Percentiles rank a stretch among this genome's conserved stretches.
Conservation (phyloP, 768 basidiomycete species). For the Pholiota conissans region DNA sequence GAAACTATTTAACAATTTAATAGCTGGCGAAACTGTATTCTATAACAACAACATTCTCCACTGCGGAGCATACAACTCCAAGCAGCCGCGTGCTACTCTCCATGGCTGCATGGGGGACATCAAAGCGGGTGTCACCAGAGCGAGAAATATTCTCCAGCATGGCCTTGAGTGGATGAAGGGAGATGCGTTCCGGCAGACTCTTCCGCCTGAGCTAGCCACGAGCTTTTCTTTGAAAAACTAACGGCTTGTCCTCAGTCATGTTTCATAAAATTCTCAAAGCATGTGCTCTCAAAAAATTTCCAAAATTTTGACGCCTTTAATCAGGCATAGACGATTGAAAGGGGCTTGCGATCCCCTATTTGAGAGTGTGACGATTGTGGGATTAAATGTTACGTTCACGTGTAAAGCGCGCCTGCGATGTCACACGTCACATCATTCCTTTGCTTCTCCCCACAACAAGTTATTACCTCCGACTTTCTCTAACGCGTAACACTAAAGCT, state of each 20-base stretch:
- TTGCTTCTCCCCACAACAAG: not conserved
- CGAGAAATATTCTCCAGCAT: constrained; percentile 76
- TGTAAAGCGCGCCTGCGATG: constrained; percentile 1
- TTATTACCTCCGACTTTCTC: not conserved
- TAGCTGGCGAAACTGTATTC: constrained; percentile 77
- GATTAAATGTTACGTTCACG: constrained; percentile 1
- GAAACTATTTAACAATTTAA: not conserved
- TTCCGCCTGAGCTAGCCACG: constrained; percentile 29
- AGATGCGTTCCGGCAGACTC: constrained; percentile 40
- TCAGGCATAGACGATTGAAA: too few species aligned
- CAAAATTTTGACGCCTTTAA: too few species aligned
- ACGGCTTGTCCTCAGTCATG: too few species aligned
- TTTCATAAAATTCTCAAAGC: too few species aligned
- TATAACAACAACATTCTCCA: constrained; percentile 82
- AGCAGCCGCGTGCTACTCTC: constrained; percentile 57
- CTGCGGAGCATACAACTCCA: constrained; percentile 61
- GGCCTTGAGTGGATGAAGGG: constrained; percentile 71
- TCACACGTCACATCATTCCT: not conserved
- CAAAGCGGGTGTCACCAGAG: constrained; percentile 60
- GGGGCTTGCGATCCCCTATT: too few species aligned
- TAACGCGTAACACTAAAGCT: not conserved
- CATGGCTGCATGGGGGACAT: constrained; percentile 69
- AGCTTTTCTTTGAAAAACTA: constrained; percentile 16
- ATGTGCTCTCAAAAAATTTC: too few species aligned
- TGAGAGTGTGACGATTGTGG: too few species aligned